Percentiles rank a stretch among this genome's conserved stretches.
Evolutionary conservation across 2,329 filamentous ascomycete genomes (phyloP).

Genomic region (Pseudopithomyces maydicus): DNA sequence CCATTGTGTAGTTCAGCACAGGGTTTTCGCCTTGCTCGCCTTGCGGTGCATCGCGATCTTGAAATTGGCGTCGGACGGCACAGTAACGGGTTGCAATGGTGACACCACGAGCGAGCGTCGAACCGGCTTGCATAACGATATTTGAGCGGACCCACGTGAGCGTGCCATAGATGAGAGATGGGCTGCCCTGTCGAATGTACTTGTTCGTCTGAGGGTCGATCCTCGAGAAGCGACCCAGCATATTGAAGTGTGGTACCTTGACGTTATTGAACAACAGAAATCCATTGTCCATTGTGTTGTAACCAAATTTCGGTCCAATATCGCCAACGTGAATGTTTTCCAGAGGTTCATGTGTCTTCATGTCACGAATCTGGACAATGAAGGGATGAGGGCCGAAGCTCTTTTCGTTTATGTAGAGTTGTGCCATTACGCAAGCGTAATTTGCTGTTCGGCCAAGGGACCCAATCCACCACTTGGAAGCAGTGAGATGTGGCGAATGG

Average conservation of each 20-base stretch:
- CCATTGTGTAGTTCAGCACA: slow-evolving; percentile 82
- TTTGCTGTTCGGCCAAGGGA: slow-evolving; percentile 77
- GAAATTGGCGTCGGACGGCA: slow-evolving; percentile 76
- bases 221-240: slow-evolving; percentile 72
- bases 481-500: slow-evolving; percentile 74
- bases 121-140: slow-evolving; percentile 75
- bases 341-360: slow-evolving; percentile 57
- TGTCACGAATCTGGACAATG: slow-evolving; percentile 69
- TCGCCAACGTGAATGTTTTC: slow-evolving; percentile 71
- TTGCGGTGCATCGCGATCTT: slow-evolving; percentile 70
- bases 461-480: slow-evolving; percentile 86
- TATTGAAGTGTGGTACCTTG: slow-evolving; percentile 75
- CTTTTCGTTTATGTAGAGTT: slow-evolving; percentile 72
- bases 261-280: slow-evolving; percentile 78
- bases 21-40: slow-evolving; percentile 68
- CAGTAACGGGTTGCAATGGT: slow-evolving; percentile 79
- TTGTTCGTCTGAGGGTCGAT: slow-evolving; percentile 71
- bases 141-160: slow-evolving; percentile 75
- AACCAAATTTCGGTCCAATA: slow-evolving; percentile 74
- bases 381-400: slow-evolving; percentile 77
- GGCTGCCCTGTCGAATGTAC: slow-evolving; percentile 69
- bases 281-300: slow-evolving; percentile 64
- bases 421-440: slow-evolving; percentile 78
- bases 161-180: slow-evolving; percentile 74
- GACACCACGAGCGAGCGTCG: slow-evolving; percentile 73